Percentiles rank a stretch among this genome's conserved stretches.
These are phyloP conservation scores for Pleurozium schreberi DNA, from an alignment of 225 moss, liverwort and hornwort genomes.

Conservation along the genomic window DNA sequence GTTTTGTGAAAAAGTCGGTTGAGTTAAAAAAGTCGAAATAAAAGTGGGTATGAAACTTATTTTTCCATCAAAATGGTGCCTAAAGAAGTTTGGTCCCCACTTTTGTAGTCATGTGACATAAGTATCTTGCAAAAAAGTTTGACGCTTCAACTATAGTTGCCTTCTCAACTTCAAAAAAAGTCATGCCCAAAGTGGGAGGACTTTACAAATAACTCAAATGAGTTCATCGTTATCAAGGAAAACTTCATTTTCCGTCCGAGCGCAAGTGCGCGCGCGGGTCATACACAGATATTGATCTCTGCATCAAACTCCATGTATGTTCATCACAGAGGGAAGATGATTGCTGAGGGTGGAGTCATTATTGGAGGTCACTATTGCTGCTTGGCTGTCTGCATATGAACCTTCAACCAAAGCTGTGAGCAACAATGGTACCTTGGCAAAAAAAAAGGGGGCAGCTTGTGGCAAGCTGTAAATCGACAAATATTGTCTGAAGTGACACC, in stretches of 20 bases:
- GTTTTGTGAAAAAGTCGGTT: no score
- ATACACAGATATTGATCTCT: background rate
- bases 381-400: background rate
- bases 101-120: no score
- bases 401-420: background rate
- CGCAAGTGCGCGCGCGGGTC: fast-evolving
- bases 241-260: background rate
- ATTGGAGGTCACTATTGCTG: constrained; percentile 15
- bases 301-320: background rate
- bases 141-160: no score
- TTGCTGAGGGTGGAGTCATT: constrained; percentile 12
- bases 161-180: no score
- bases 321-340: background rate
- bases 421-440: background rate
- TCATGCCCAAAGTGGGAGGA: no score
- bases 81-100: no score
- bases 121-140: no score
- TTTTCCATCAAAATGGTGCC: no score
- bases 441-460: background rate
- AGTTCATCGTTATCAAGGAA: background rate
- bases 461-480: background rate
- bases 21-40: no score
- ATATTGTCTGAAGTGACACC: background rate
- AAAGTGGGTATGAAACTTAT: no score
- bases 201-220: no score